These are phyloP conservation scores for Kluyveromyces sp. DNA, from an alignment of 1,139 yeast species.

Conservation along the genomic window DNA sequence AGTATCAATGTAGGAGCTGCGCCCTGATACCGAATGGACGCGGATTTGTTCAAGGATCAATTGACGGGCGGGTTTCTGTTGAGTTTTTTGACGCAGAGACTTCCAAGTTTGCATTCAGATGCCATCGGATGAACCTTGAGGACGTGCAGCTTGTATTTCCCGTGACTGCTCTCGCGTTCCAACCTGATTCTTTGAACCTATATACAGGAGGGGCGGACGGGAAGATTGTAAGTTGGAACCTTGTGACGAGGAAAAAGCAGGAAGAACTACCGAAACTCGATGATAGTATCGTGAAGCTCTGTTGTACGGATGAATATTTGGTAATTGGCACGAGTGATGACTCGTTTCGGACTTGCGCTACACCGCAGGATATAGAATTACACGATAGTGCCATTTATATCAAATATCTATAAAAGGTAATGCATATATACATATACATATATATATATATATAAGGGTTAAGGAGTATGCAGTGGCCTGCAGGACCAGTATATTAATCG, in stretches of 20 bases:
- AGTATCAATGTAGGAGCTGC: conserved; percentile 60
- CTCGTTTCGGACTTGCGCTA: conserved; percentile 35
- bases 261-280: conserved; percentile 47
- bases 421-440: background rate
- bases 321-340: conserved; percentile 65
- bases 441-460: no score
- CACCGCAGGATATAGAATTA: conserved; percentile 16
- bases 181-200: conserved; percentile 40
- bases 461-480: background rate
- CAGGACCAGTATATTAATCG: background rate
- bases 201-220: conserved; percentile 82
- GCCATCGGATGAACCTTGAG: conserved; percentile 49
- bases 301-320: conserved; percentile 32
- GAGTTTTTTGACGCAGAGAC: conserved; percentile 55
- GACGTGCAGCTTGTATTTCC: conserved; percentile 65
- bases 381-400: conserved; percentile 22
- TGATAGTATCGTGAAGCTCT: conserved; percentile 44
- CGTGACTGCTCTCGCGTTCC: conserved; percentile 60
- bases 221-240: conserved; percentile 64
- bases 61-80: conserved; percentile 82
- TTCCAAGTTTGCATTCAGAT: conserved; percentile 74
- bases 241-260: conserved; percentile 49
- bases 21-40: conserved; percentile 49
- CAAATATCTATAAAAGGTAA: conserved; percentile 1
- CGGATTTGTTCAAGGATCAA: conserved; percentile 73